Base-by-base conservation (phyloP, 1,284 basidiomycete species). In the Pholiota adiposa region DNA sequence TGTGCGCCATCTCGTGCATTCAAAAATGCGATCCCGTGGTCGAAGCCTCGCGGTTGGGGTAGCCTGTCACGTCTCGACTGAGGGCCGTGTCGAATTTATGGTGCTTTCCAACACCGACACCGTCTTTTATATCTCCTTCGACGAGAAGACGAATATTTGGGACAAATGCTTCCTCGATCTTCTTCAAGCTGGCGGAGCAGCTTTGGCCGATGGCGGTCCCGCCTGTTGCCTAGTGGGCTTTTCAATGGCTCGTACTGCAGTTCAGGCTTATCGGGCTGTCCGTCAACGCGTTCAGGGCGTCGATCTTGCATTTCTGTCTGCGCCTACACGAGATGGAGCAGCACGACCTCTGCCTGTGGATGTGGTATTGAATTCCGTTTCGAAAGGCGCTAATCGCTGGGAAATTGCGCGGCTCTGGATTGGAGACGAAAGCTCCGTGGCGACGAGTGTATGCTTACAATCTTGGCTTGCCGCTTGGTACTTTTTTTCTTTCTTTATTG, bases 401-500 rank as follows among this genome's bases (percentile, higher is more conserved):
- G 49, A 61, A 2, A 60, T 77, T 1, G 61, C 73, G 21, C 62
- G 51, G 3, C 59, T 76, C 21, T 77, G 75, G 76, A 64, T 70
- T 14, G 66, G 62, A 11, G 65, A 65, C 23, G 56, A 60, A 23
- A 58, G 61, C 14, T 46, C 54, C 11, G 56, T 56, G 9, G 58
- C 56, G 9, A 62, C 62, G 36, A 64, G 72, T 25, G 55, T 70
- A 4, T 72, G 69, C 54, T 63, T 77, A 53, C 71, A 75, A 56
- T 76, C 77, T 25, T 79, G 77, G 77, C 58, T 77, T 8, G 70
- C 75, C 11, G 73, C 68, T n/a, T 72, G 70, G 77, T 77, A 56
- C 65, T 51, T 14, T 21, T 50, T 21, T 23, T 31, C 23, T 36
- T 2, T n/a, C 12, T 34, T 23, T 31, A 9, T 7, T 21, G 5